These are phyloP conservation scores for Paraphaeosphaeria sporulosa DNA, from an alignment of 2,329 filamentous ascomycete species.

Conservation along the genomic window DNA sequence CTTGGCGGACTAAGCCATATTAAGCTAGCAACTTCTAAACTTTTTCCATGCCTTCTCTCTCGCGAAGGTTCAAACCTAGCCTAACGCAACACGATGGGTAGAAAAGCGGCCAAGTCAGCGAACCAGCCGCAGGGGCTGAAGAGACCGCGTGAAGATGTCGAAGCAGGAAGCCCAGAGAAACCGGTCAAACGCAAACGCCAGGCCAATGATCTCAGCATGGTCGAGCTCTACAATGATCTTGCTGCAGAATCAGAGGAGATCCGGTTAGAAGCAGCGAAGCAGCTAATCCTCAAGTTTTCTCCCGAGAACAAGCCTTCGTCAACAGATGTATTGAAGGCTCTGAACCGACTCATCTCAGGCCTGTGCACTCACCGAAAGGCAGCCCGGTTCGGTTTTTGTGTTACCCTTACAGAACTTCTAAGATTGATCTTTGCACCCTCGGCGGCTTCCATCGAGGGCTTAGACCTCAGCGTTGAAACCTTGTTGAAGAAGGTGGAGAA, in stretches of 20 bases:
- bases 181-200: constrained; percentile 45
- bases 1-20: constrained; percentile 1
- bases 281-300: constrained; percentile 53
- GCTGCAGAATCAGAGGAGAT: constrained; percentile 55
- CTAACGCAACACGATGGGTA: not conserved
- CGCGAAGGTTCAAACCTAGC: not conserved
- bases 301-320: constrained; percentile 46
- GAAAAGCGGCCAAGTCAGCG: constrained; percentile 6
- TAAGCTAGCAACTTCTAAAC: not conserved
- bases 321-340: constrained; percentile 49
- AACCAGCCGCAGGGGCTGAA: constrained; percentile 24
- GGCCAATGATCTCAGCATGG: constrained; percentile 52
- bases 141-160: constrained; percentile 33
- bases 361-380: constrained; percentile 90
- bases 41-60: not conserved
- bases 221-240: constrained; percentile 56
- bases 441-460: constrained; percentile 36
- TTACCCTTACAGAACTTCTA: constrained; percentile 84
- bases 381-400: constrained; percentile 85
- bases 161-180: constrained; percentile 25
- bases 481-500: constrained; percentile 61
- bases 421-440: constrained; percentile 69
- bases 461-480: constrained; percentile 50
- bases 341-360: constrained; percentile 74
- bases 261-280: constrained; percentile 55